These are phyloP conservation scores for Phytophthora pinifolia DNA, from an alignment of 352 stramenopile genomes.

Conservation along the genomic window DNA sequence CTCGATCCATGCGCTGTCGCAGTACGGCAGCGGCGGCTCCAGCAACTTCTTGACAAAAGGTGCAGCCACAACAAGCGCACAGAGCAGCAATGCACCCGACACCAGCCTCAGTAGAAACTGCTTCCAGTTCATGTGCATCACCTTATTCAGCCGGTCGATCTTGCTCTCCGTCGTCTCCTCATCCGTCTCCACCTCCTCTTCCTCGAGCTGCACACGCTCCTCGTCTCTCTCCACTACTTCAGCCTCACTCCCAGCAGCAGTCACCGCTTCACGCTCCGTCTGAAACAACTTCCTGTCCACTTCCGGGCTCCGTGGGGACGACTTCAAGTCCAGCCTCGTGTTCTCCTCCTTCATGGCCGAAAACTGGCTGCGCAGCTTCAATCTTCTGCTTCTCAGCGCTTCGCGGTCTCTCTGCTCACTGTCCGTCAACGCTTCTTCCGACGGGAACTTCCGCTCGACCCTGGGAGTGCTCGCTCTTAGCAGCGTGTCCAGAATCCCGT, in stretches of 20 bases:
- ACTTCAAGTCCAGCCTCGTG: too few species aligned
- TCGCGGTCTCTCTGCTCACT: conserved; percentile 57
- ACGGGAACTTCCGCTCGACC: conserved; percentile 45
- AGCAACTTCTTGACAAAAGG: conserved; percentile 43
- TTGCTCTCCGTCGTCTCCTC: conserved; percentile 51
- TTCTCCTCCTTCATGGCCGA: conserved; percentile 34
- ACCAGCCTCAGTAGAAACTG: conserved; percentile 43
- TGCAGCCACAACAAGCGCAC: conserved; percentile 37
- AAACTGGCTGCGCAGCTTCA: conserved; percentile 43
- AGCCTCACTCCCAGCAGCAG: background rate
- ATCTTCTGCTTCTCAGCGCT: conserved; percentile 42
- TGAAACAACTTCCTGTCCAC: conserved; percentile 16
- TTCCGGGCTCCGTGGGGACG: background rate
- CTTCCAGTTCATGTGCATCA: conserved; percentile 41
- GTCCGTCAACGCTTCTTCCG: conserved; percentile 40
- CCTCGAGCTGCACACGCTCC: conserved; percentile 21
- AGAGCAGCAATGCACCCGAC: conserved; percentile 37
- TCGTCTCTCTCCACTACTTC: conserved; percentile 21
- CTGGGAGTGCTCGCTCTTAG: conserved; percentile 45
- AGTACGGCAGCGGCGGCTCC: conserved; percentile 43
- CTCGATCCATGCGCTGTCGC: conserved; percentile 49
- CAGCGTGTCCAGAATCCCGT: conserved; percentile 56
- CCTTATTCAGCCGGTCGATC: conserved; percentile 31
- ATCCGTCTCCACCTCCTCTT: conserved; percentile 47
- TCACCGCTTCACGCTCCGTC: background rate